Percentiles rank a stretch among this genome's conserved stretches.
Evolutionary conservation across 495 filamentous ascomycete genomes (phyloP).

Genomic region (Penicillium paradoxum): DNA sequence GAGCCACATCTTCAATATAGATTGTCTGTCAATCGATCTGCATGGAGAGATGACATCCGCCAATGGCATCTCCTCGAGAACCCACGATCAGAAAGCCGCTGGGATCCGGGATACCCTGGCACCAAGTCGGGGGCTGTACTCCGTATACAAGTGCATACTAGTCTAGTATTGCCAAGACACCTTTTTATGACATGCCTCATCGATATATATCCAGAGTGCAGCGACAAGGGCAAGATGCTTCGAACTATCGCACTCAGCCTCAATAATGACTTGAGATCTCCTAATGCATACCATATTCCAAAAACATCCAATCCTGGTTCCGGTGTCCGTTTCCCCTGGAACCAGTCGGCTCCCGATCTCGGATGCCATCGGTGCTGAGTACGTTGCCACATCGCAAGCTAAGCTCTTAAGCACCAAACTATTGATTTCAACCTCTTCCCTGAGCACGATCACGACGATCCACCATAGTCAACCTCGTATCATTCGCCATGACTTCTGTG

Average conservation of each 20-base stretch:
- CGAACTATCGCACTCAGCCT: too few relatives aligned
- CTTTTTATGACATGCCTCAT: not conserved
- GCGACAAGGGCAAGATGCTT: not conserved
- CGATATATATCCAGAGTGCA: not conserved
- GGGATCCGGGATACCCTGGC: not conserved
- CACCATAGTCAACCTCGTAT: not conserved
- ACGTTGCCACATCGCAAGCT: not conserved
- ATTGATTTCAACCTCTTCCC: not conserved
- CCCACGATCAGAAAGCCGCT: not conserved
- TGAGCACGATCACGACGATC: not conserved
- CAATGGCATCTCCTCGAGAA: not conserved
- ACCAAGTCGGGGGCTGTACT: not conserved
- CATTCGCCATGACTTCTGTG: not conserved
- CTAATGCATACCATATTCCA: too few relatives aligned
- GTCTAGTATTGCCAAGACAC: not conserved
- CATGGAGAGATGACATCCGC: too few relatives aligned
- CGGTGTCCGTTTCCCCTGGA: not conserved
- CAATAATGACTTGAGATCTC: too few relatives aligned
- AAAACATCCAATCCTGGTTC: not conserved
- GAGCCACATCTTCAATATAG: too few relatives aligned
- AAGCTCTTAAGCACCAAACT: not conserved
- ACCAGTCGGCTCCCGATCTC: not conserved
- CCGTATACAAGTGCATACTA: conserved; percentile 1
- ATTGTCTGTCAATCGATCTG: too few relatives aligned
- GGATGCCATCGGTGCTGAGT: not conserved